Evolutionary conservation across 2,329 filamentous ascomycete species (phyloP).

Genomic region (Colletotrichum lupini): DNA sequence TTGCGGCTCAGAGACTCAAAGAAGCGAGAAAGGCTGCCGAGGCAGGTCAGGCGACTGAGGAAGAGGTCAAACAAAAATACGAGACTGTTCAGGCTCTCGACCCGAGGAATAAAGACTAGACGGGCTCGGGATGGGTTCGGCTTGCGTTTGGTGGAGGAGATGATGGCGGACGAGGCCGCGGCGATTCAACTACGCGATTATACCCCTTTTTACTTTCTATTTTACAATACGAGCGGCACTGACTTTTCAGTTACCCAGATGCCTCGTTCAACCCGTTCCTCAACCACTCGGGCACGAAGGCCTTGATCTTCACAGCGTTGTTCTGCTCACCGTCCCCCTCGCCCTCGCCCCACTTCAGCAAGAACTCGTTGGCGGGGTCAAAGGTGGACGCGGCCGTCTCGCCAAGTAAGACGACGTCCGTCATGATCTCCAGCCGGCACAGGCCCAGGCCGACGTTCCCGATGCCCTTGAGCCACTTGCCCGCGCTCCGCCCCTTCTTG

Average conservation of each 20-base stretch:
- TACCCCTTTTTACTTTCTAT: slow-evolving; percentile 29
- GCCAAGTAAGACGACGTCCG: slow-evolving; percentile 77
- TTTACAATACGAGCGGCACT: slow-evolving; percentile 20
- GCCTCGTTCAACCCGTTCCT: slow-evolving; percentile 51
- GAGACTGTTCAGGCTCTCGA: slow-evolving; percentile 36
- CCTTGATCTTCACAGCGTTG: slow-evolving; percentile 70
- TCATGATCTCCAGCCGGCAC: slow-evolving; percentile 92
- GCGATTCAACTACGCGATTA: slow-evolving; percentile 18
- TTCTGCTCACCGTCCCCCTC: slow-evolving; percentile 43
- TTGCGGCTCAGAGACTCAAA: slow-evolving; percentile 55
- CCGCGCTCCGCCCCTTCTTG: slow-evolving; percentile 76
- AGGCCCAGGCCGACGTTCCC: slow-evolving; percentile 90
- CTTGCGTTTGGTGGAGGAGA: background rate
- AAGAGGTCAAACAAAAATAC: slow-evolving; percentile 38
- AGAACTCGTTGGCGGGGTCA: slow-evolving; percentile 57
- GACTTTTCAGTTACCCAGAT: slow-evolving; percentile 25
- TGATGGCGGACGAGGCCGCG: background rate
- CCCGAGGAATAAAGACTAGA: background rate
- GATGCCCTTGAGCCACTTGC: slow-evolving; percentile 82
- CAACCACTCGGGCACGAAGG: slow-evolving; percentile 86
- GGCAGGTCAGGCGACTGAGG: slow-evolving; percentile 59
- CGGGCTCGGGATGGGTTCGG: background rate
- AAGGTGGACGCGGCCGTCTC: slow-evolving; percentile 72
- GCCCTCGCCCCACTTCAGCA: slow-evolving; percentile 33
- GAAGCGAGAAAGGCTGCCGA: slow-evolving; percentile 64